Base-by-base conservation (phyloP, 306 rosid genomes). In the Gillenia trifoliata region DNA sequence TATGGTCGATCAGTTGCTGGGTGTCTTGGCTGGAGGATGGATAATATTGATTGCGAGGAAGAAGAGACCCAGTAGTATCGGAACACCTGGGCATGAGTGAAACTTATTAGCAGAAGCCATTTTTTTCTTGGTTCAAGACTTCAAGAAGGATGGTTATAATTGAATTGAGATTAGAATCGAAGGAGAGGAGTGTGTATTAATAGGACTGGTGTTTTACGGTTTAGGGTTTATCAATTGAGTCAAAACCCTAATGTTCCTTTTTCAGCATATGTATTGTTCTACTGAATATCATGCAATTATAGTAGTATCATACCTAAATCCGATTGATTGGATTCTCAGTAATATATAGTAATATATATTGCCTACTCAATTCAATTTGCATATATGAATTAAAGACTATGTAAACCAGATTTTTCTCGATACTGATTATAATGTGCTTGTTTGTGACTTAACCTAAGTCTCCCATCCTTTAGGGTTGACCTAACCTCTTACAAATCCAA, bases 1-100 rank as follows among this genome's bases (percentile, higher is more conserved):
- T 30, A 25, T 8, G 40, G 5, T 81, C 56, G 22, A 84, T 84
- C 47, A 62, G 70, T 49, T 62, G 50, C 29, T 62, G 56, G 4
- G 76, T 62, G 45, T 23, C 43, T 28, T 64, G 61, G 11, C 41
- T 40, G 11, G 17, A 7, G 8, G 70, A 63, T 22, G 70, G 43
- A 20, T 45, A 8, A n/a, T 30, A 19, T 26, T 68, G 70, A 60
- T 52, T n/a, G 11, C 16, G 47, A 75, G 43, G 59, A 16, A 15
- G 22, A 40, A 17, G 34, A 55, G 47, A 29, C 22, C 33, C 19
- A 65, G 1, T 25, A 70, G n/a, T 29, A 11, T 6, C 19, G 61
- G 74, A 55, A 22, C 29, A 31, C 7, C 12, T 0, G 19, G 19
- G 19, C 17, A 25, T 11, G 15, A 64, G 34, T 64, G 68, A 3